Base-by-base conservation (phyloP, 108 stramenopile genomes). In the Cyclotella kingstonii region DNA sequence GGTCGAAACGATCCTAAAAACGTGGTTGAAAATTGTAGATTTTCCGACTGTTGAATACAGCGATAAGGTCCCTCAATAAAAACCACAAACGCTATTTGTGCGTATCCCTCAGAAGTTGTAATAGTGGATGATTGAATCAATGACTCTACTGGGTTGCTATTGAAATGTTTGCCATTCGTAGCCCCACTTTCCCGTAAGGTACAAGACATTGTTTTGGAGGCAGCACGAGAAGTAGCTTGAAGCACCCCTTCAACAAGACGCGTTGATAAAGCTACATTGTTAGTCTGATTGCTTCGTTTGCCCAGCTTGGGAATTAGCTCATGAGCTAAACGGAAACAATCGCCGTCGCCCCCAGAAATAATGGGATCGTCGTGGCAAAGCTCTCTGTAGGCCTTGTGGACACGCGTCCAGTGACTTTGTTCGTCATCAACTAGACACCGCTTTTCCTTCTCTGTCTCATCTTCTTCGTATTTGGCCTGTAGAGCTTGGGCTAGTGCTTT, bases 301-400 rank as follows among this genome's bases (percentile, higher is more conserved):
- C 3, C 43, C 33, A 35, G 42, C 18, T 39, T 27, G 39, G 73
- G 73, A 15, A 54, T 51, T 30, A 76, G 59, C 28, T 40, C 54
- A 23, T 51, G 43, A 15, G 75, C 69, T 23, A 76, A 66, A 52
- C 31, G 38, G 31, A 63, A 55, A 40, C 75, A 76, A 30, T 36
- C 57, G 31, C 19, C 43, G 53, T 76, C 56, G 29, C 73, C 73
- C 11, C 75, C 69, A 38, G 63, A 61, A 40, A 76, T 36, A 8
- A 70, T 65, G 4, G 75, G 75, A 34, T 76, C 69, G 29, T 76
- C 75, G 48, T 71, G 68, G 40, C 75, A 76, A 22, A 76, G 44
- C 22, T 70, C 69, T 9, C 39, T 35, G 15, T 76, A 76, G 4
- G 75, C 46, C 21, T 33, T 19, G 23, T 56, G 54, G 10, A 63